phyloP scores from a whole-genome alignment of 2,329 filamentous ascomycete genomes.

The Beauveria sp. region DNA sequence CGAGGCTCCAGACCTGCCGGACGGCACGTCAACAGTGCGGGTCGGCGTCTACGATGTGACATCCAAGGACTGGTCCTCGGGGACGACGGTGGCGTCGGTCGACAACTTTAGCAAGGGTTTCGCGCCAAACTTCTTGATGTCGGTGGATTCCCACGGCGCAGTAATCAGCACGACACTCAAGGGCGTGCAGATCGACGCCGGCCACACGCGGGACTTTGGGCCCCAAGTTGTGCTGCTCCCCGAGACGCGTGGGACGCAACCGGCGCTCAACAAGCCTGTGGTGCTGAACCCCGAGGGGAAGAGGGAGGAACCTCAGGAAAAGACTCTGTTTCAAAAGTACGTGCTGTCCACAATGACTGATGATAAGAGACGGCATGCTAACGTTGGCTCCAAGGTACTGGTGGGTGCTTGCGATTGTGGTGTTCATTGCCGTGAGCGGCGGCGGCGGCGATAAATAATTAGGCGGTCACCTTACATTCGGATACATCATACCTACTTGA shows the following conservation, averaged over 20 bases:
- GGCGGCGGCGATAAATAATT: constrained; percentile 51
- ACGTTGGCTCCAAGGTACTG: constrained; percentile 47
- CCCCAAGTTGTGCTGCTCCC: constrained; percentile 48
- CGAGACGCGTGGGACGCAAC: constrained; percentile 43
- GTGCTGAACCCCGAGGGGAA: constrained; percentile 54
- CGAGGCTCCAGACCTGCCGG: constrained; percentile 47
- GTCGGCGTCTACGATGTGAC: constrained; percentile 49
- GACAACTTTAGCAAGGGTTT: constrained; percentile 56
- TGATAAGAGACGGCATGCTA: constrained; percentile 22
- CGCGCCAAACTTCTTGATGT: constrained; percentile 47
- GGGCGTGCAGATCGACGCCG: constrained; percentile 55
- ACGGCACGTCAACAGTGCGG: constrained; percentile 42
- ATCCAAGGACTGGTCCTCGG: constrained; percentile 41
- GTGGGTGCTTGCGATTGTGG: constrained; percentile 52
- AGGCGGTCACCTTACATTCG: constrained; percentile 21
- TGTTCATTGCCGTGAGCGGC: constrained; percentile 45
- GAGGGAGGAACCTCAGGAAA: constrained; percentile 50
- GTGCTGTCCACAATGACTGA: background rate
- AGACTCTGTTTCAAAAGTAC: constrained; percentile 60
- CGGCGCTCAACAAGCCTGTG: constrained; percentile 56
- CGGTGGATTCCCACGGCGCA: constrained; percentile 36
- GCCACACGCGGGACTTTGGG: constrained; percentile 57
- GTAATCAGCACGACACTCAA: constrained; percentile 45
- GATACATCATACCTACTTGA: background rate
- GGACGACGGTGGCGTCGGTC: constrained; percentile 46